Percentiles rank a stretch among this genome's conserved stretches.
These are phyloP conservation scores for Talaromyces thailandensis DNA, from an alignment of 495 filamentous ascomycete species.

Conservation along the genomic window DNA sequence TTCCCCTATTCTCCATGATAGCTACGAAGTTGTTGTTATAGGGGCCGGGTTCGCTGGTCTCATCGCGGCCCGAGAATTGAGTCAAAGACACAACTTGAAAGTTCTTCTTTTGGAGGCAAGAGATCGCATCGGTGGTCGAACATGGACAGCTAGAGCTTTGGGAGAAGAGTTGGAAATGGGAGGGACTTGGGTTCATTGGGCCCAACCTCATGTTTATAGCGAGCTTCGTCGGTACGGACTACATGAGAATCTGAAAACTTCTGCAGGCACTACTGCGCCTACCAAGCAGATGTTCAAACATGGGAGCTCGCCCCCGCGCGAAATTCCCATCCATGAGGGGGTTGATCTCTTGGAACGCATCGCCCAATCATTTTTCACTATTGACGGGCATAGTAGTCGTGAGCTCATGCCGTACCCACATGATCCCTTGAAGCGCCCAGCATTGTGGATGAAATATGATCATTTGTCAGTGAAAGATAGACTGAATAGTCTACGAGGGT, in stretches of 20 bases:
- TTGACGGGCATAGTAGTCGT: background rate
- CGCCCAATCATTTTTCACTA: background rate
- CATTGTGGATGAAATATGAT: background rate
- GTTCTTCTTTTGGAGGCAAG: conserved; percentile 26
- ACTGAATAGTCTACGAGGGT: background rate
- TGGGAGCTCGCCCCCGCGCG: too few species aligned
- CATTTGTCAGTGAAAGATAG: background rate
- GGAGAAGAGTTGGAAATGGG: conserved; percentile 23
- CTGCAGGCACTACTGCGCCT: background rate
- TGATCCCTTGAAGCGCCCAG: background rate
- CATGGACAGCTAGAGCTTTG: conserved; percentile 16
- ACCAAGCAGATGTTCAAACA: too few species aligned
- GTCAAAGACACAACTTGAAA: conserved; percentile 6
- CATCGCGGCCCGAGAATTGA: conserved; percentile 15
- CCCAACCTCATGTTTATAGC: conserved; percentile 9
- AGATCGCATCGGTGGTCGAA: conserved; percentile 26
- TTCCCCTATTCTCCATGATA: background rate
- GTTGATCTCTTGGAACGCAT: background rate
- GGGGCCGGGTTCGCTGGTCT: conserved; percentile 20
- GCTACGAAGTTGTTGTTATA: conserved; percentile 19
- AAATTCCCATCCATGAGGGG: background rate
- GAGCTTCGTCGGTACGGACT: conserved; percentile 15
- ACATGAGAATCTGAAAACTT: background rate
- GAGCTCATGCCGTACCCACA: background rate
- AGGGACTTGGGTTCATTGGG: conserved; percentile 21